phyloP scores from a whole-genome alignment of 805 yeast genomes.

The Lipomyces chichibuensis region DNA sequence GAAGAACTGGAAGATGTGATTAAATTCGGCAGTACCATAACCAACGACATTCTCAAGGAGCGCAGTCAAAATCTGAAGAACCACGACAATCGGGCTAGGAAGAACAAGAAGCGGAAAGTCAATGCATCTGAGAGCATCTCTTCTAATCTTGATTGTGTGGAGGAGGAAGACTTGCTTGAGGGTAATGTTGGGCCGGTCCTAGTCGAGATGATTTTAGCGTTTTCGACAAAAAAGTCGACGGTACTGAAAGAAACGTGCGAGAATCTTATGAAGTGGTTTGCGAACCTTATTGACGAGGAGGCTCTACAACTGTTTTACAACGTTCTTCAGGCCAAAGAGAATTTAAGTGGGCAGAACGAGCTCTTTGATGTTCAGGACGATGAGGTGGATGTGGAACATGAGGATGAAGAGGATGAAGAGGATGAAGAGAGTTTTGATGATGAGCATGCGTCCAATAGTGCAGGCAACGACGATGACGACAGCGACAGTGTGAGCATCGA shows the following conservation, averaged over 20 bases:
- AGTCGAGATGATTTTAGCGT: slow-evolving; percentile 18
- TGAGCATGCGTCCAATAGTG: slow-evolving; percentile 9
- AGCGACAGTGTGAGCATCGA: slow-evolving; percentile 8
- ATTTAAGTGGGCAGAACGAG: slow-evolving; percentile 24
- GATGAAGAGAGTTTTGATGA: slow-evolving; percentile 14
- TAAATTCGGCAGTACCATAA: background rate
- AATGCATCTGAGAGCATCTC: background rate
- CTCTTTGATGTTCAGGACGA: slow-evolving; percentile 25
- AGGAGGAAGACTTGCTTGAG: background rate
- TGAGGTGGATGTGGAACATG: slow-evolving; percentile 22
- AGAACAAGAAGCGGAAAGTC: background rate
- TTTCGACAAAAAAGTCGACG: slow-evolving; percentile 19
- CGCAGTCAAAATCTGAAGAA: background rate
- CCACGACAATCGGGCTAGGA: background rate
- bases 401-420: slow-evolving; percentile 16
- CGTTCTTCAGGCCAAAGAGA: slow-evolving; percentile 21
- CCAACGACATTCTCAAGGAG: background rate
- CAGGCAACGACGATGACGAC: slow-evolving; percentile 24
- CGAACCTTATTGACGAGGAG: slow-evolving; percentile 13
- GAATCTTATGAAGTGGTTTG: slow-evolving; percentile 16
- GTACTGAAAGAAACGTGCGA: slow-evolving; percentile 17
- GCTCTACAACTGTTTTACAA: slow-evolving; percentile 17
- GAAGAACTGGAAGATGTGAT: slow-evolving; percentile 21
- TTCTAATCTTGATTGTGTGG: background rate
- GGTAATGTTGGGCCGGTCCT: slow-evolving; percentile 13